These are phyloP conservation scores for Porphyridium purpureum DNA, from an alignment of 23 red algal species.

Conservation along the genomic window DNA sequence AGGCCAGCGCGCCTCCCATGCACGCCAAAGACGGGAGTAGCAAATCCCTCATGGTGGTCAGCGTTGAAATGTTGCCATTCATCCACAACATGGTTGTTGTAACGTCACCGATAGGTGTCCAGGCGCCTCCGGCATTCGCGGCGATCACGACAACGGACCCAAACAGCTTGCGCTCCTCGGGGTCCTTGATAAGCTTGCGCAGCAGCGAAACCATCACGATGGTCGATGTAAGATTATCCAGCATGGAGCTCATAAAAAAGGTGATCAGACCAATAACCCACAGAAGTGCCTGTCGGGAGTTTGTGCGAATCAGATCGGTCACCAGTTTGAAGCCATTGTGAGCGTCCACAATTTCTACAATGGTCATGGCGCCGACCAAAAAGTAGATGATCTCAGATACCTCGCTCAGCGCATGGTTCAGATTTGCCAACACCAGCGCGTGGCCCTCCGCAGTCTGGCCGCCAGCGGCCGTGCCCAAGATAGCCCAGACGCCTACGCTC, in stretches of 20 bases:
- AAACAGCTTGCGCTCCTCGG: slow-evolving; percentile 51
- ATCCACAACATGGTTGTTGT: slow-evolving; percentile 99
- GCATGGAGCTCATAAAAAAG: slow-evolving; percentile 81
- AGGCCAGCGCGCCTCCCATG: slow-evolving; percentile 30
- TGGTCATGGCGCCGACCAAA: slow-evolving; percentile 89
- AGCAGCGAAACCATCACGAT: slow-evolving; percentile 92
- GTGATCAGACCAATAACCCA: slow-evolving; percentile 77
- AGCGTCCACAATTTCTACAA: slow-evolving; percentile 93
- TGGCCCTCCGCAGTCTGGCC: slow-evolving; percentile 1
- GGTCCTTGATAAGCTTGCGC: slow-evolving; percentile 67
- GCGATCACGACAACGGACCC: slow-evolving; percentile 86
- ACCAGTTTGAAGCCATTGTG: slow-evolving; percentile 89
- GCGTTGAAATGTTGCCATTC: slow-evolving; percentile 72
- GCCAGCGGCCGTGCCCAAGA: slow-evolving; percentile 25
- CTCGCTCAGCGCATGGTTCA: slow-evolving; percentile 28
- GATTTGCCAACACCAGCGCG: slow-evolving; percentile 9
- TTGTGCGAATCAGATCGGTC: slow-evolving; percentile 64
- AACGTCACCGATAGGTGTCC: slow-evolving; percentile 95
- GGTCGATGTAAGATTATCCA: slow-evolving; percentile 93
- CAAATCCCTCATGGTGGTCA: slow-evolving; percentile 54
- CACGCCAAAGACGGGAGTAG: slow-evolving; percentile 74
- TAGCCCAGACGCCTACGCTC: slow-evolving; percentile 62
- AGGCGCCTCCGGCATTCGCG: slow-evolving; percentile 89
- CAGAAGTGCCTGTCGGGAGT: slow-evolving; percentile 32
- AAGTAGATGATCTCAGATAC: slow-evolving; percentile 87